Conservation (phyloP, 306 rosid species). For the Oxytropis ochrocephala region DNA sequence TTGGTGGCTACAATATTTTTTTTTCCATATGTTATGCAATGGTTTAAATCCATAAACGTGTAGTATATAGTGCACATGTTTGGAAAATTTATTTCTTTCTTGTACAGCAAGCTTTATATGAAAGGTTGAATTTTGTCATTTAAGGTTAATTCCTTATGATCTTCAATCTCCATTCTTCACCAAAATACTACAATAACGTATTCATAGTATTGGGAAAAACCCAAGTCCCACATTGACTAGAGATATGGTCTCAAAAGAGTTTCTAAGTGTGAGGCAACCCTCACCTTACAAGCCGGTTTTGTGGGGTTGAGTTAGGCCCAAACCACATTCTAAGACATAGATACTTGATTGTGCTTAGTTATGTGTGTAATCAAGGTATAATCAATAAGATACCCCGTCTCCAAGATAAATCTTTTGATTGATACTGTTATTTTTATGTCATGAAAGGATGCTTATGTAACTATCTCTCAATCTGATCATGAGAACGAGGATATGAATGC, state of each 20-base stretch:
- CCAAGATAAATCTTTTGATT: background rate
- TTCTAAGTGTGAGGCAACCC: no score
- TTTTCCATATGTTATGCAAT: slow-evolving; percentile 1
- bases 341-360: background rate
- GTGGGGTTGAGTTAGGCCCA: no score
- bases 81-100: background rate
- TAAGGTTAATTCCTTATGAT: slow-evolving; percentile 2
- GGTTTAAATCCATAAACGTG: background rate
- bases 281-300: no score
- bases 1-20: background rate
- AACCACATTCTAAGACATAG: no score
- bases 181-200: background rate
- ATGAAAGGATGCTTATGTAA: slow-evolving; percentile 52
- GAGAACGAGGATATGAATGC: slow-evolving; percentile 28
- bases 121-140: background rate
- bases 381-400: background rate
- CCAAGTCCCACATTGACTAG: no score
- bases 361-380: slow-evolving; percentile 6
- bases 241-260: no score
- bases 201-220: no score
- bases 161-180: background rate
- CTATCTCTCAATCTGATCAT: slow-evolving; percentile 20
- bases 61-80: background rate
- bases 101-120: background rate
- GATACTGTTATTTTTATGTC: slow-evolving; percentile 20